Percentiles rank a stretch among this genome's conserved stretches.
Conservation (phyloP, 169 alveolate genomes). For the Plasmodium coatneyi region DNA sequence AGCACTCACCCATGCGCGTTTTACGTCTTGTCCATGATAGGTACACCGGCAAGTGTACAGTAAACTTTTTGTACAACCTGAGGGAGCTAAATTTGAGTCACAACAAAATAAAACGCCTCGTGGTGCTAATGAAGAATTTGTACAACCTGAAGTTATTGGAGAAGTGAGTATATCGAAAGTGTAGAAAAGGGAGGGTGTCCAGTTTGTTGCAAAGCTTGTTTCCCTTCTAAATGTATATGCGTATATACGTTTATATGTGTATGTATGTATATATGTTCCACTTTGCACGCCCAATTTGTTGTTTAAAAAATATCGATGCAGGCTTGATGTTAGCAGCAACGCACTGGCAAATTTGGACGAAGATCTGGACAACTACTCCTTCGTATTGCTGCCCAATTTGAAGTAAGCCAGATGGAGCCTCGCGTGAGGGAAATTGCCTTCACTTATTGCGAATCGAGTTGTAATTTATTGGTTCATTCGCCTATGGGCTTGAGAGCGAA, state of each 20-base stretch:
- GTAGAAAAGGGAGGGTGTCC: not conserved
- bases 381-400: conserved; percentile 30
- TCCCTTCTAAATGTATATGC: not conserved
- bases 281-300: not conserved
- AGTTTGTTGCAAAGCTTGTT: not conserved
- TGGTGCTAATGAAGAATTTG: conserved; percentile 50
- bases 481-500: not conserved
- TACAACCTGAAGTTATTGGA: conserved; percentile 67
- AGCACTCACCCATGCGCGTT: not conserved
- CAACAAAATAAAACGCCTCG: conserved; percentile 28
- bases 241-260: not conserved
- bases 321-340: conserved; percentile 69
- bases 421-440: not conserved
- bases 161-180: conserved; percentile 22
- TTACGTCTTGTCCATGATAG: not conserved
- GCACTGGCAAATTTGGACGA: conserved; percentile 26
- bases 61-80: conserved; percentile 61
- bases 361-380: conserved; percentile 37
- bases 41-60: conserved; percentile 38
- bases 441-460: not conserved
- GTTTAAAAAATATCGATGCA: not conserved
- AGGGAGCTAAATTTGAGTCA: conserved; percentile 39
- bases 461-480: not conserved
- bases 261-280: not conserved
- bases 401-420: conserved; percentile 27